Evolutionary conservation across 208 protist species (phyloP), one percentile per base, ranked within the genome.

Genomic region (Wallacemonas rigidus): DNA sequence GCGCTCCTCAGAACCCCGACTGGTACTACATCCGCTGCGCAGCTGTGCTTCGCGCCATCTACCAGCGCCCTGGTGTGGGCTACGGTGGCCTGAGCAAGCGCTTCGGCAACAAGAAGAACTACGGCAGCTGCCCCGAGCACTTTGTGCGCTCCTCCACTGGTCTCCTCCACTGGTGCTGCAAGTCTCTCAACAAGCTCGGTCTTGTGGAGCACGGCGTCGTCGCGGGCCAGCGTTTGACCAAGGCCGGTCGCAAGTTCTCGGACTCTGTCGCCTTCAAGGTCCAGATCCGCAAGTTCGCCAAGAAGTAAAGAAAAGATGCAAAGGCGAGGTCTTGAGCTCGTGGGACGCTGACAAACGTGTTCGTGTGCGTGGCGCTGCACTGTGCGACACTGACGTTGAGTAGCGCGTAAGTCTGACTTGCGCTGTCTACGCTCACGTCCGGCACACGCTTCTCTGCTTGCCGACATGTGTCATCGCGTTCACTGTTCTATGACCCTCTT

Each of bases 21-120:
- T 99, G 98, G 98, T 99, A 98, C 87, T 99, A 98, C 91, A 90
- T 99, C 82, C 97, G 98, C 76, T 92, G 87, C 78, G 98, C 98
- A 64, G 92, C 98, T 58, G 91, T 99, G 40, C 97, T 98, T 67
- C 98, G 98, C 85, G 94, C 96, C 75, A 85, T 99, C 70, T 99
- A 99, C 90, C 72, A 99, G 40, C 94, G 95, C 81, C 91, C 93
- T 50, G 95, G 95, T 71, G 88, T 93, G 36, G 97, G 98, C 80
- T 98, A 98, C 77, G 97, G 90, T 60, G 87, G 86, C 44, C 91
- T 98, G 51, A 95, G 87, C 88, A 95, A 96, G 83, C 89, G 89
- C 71, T 99, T 98, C 85, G 90, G 93, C 75, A 95, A 83, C 81
- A 92, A 91, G 83, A 96, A 95, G 83, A 92, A 95, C 82, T 79